Base-by-base conservation (phyloP, 192 early-diverging fungal species). In the Umbelopsis sp. region DNA sequence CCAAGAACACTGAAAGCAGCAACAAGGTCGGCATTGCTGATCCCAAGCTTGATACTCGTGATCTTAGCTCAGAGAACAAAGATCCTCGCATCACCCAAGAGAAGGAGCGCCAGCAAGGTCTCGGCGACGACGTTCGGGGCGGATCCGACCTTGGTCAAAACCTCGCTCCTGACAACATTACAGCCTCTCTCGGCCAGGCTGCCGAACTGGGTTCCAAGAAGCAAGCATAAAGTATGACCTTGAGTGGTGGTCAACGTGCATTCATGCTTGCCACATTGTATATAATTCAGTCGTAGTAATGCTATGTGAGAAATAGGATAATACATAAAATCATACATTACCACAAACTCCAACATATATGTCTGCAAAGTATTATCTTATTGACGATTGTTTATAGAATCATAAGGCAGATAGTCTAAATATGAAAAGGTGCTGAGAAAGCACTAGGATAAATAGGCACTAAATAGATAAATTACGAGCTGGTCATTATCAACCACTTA, bases 151-250 rank as follows among this genome's bases (percentile, higher is more conserved):
- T 61, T 37, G 55, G 55, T 4, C 55, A 61, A 25, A 61, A 61
- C 30, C 33, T 61, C 1, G 27, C 27, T 61, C 55, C 55, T 0
- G 55, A 61, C n/a, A 35, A 1, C 0, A 12, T 61, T 6, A 61
- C 55, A 10, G 13, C 27, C 16, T 35, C 27, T 25, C 21, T 61
- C 7, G 55, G 55, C 5, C 27, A 35, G 55, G 23, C 23, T 11
- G 55, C 55, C 13, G 55, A 61, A 61, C 30, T 27, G 7, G 55
- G 55, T 16, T 61, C 55, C 9, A 61, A 61, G 55, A 61, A 61
- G 30, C 55, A 61, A 61, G 33, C 12, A 7, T 61, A 61, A 18
- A 33, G 0, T 27, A 30, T 30, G 27, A 30, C 6, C 6, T 10
- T 41, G 37, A 10, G 0, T 41, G 10, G 37, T 35, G 23, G 15